A percentile compares a stretch with the other conserved stretches of the same genome.
These are phyloP conservation scores for Begonia loranthoides DNA, from an alignment of 306 rosid species.

Conservation along the genomic window DNA sequence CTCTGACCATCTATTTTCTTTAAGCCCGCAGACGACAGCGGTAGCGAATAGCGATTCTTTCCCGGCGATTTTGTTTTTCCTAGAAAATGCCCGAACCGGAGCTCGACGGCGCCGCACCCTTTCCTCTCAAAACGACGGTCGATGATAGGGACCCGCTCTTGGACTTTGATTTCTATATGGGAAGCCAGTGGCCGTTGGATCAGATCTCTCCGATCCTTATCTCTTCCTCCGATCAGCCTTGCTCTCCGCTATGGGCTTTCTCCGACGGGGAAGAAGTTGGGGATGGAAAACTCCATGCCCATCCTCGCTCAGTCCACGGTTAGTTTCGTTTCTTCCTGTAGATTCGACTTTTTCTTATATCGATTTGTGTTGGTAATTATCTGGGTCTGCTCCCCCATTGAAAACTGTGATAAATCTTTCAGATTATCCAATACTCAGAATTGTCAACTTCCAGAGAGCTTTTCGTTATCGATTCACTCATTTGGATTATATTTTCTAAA, in stretches of 20 bases:
- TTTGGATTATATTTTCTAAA: slow-evolving; percentile 12
- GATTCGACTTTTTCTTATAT: slow-evolving; percentile 5
- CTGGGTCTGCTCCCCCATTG: background rate
- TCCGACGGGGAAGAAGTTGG: slow-evolving; percentile 24
- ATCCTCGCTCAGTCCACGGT: slow-evolving; percentile 29
- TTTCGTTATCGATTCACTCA: slow-evolving; percentile 5
- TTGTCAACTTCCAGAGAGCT: background rate
- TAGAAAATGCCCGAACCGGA: slow-evolving; percentile 41
- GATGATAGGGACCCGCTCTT: slow-evolving; percentile 13
- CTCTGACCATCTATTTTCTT: too few relatives aligned
- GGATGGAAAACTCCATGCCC: slow-evolving; percentile 4
- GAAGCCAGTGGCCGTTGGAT: slow-evolving; percentile 50
- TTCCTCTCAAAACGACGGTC: slow-evolving; percentile 21
- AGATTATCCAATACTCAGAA: background rate
- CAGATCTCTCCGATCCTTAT: slow-evolving; percentile 45
- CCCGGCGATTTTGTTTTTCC: background rate
- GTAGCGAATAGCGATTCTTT: too few relatives aligned
- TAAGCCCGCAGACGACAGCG: too few relatives aligned
- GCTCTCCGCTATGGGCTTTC: slow-evolving; percentile 51
- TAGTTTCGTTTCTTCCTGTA: slow-evolving; percentile 15
- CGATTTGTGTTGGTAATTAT: background rate
- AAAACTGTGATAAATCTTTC: background rate
- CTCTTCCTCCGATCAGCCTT: slow-evolving; percentile 33
- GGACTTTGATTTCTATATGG: slow-evolving; percentile 63
- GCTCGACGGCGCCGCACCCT: slow-evolving; percentile 17